A percentile compares a stretch with the other conserved stretches of the same genome.
phyloP scores from a whole-genome alignment of 2,329 filamentous ascomycete genomes.

The Verticillium longisporum region DNA sequence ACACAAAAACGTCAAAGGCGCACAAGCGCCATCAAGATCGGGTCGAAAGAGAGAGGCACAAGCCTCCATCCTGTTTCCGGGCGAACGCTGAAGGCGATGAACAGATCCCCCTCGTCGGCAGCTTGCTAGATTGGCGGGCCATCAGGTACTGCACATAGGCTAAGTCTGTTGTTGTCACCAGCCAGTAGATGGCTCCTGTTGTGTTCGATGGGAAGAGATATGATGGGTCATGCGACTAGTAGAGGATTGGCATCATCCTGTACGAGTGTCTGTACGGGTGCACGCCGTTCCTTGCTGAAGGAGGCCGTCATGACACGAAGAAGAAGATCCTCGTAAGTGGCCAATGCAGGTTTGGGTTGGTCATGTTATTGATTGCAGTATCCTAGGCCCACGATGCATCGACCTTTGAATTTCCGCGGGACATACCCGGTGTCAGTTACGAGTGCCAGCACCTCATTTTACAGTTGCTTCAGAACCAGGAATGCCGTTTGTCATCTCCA shows the following conservation, averaged over 20 bases:
- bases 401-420: slow-evolving; percentile 55
- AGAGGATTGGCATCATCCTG: slow-evolving; percentile 90
- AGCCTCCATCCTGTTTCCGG: slow-evolving; percentile 15
- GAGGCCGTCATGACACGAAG: slow-evolving; percentile 74
- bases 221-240: slow-evolving; percentile 93
- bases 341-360: neutral
- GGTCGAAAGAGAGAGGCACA: slow-evolving; percentile 7
- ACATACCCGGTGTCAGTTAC: slow-evolving; percentile 55
- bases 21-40: slow-evolving; percentile 3
- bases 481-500: slow-evolving; percentile 64
- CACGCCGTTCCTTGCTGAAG: slow-evolving; percentile 81
- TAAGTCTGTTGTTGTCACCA: slow-evolving; percentile 85
- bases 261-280: slow-evolving; percentile 92
- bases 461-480: slow-evolving; percentile 65
- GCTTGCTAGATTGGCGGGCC: slow-evolving; percentile 65
- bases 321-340: slow-evolving; percentile 67
- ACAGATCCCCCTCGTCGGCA: slow-evolving; percentile 21
- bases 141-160: slow-evolving; percentile 66
- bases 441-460: slow-evolving; percentile 73
- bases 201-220: slow-evolving; percentile 77
- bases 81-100: slow-evolving; percentile 28
- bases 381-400: slow-evolving; percentile 54
- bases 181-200: slow-evolving; percentile 97
- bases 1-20: slow-evolving; percentile 21
- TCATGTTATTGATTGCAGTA: neutral